Conservation (phyloP, 2,329 filamentous ascomycete species). For the Aspergillus sp. region DNA sequence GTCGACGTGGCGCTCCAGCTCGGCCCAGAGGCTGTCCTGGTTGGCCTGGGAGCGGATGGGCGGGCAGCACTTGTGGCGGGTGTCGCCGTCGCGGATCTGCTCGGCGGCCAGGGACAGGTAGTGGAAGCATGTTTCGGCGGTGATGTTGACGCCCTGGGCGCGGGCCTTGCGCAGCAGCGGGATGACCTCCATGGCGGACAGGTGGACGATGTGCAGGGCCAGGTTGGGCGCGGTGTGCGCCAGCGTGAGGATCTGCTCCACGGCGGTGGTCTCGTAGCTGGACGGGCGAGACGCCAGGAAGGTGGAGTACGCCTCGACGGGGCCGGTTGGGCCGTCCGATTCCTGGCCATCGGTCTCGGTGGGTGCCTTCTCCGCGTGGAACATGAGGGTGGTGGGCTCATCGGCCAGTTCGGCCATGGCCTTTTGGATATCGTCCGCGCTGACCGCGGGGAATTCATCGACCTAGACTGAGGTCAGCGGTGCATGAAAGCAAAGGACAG, state of each 20-base stretch:
- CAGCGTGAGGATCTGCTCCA: slow-evolving; percentile 75
- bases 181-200: slow-evolving; percentile 82
- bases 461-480: slow-evolving; percentile 47
- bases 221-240: slow-evolving; percentile 71
- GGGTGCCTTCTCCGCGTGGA: slow-evolving; percentile 98
- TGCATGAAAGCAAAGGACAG: neutral
- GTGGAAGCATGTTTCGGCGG: slow-evolving; percentile 92
- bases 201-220: slow-evolving; percentile 85
- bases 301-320: slow-evolving; percentile 70
- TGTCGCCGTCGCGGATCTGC: slow-evolving; percentile 73
- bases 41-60: slow-evolving; percentile 76
- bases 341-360: slow-evolving; percentile 71
- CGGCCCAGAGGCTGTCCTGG: slow-evolving; percentile 78
- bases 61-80: slow-evolving; percentile 88
- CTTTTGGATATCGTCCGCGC: slow-evolving; percentile 63
- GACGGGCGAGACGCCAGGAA: slow-evolving; percentile 87
- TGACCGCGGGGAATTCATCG: slow-evolving; percentile 92
- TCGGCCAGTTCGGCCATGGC: slow-evolving; percentile 75
- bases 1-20: slow-evolving; percentile 50
- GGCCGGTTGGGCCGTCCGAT: slow-evolving; percentile 60
- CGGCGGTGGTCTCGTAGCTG: slow-evolving; percentile 81
- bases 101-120: slow-evolving; percentile 81
- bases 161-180: slow-evolving; percentile 69
- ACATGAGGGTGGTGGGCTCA: slow-evolving; percentile 87
- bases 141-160: slow-evolving; percentile 67